Conservation (phyloP, 176 grass and related monocot genomes). For the Aegilops bicornis region DNA sequence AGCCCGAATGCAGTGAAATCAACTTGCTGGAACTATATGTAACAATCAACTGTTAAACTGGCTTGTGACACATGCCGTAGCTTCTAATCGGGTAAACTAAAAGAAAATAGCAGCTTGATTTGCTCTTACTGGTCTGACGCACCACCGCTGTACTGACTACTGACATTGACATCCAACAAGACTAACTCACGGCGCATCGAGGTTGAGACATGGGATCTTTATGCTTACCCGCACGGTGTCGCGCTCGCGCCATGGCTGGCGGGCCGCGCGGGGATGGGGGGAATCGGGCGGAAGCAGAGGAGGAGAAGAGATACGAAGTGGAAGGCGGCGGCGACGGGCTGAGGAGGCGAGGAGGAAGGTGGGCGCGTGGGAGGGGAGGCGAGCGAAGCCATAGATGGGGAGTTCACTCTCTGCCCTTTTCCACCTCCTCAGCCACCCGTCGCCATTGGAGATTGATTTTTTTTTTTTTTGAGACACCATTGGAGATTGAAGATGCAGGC, state of each 20-base stretch:
- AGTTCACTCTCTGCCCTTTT: not conserved
- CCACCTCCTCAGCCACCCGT: conserved; percentile 18
- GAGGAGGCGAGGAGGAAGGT: conserved; percentile 3
- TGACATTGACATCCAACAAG: not conserved
- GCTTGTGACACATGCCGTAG: not conserved
- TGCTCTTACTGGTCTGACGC: not conserved
- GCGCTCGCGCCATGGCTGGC: not conserved
- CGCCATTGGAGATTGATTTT: conserved; percentile 9
- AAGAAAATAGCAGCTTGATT: not conserved
- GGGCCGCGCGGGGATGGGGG: too few relatives aligned
- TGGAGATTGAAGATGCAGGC: too few relatives aligned
- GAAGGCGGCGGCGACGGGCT: too few relatives aligned
- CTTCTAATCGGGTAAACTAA: not conserved
- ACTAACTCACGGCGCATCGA: not conserved
- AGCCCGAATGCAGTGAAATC: not conserved
- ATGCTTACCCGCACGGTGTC: conserved; percentile 17
- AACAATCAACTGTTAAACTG: not conserved
- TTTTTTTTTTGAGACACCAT: too few relatives aligned
- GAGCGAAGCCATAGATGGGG: conserved; percentile 31
- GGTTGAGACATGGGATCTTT: not conserved
- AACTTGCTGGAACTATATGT: not conserved
- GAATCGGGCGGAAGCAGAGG: conserved; percentile 9
- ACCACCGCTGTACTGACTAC: too few relatives aligned
- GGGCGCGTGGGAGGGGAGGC: not conserved
- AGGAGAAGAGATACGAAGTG: not conserved